Evolutionary conservation across 805 yeast species (phyloP), one percentile per base, ranked within the genome.

Genomic region (Candida corydali): DNA sequence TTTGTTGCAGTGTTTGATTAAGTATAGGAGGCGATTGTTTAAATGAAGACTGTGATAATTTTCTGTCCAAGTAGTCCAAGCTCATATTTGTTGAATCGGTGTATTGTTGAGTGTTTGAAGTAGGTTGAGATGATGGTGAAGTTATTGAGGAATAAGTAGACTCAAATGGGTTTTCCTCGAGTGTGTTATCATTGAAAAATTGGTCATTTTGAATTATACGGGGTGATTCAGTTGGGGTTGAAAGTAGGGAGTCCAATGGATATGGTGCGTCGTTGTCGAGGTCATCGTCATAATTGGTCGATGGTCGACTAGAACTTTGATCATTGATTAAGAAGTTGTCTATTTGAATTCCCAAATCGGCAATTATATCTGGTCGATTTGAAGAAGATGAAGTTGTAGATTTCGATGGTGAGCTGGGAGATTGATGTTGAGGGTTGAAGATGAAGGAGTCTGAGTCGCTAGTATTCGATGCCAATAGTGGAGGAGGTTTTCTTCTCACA

Each of bases 341-440:
- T 24, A 57, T 52, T 34, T 56, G 59, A 11, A 36, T 34, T 23
- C 55, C 57, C 17, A 57, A 36, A 15, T 51, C 39, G 6, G 44
- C 55, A 18, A 56, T 55, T 23, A 57, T 44, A 39, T 57, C 59
- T 25, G 43, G 38, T 22, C 8, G 18, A 14, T 22, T 3, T 31
- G 51, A 32, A 12, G 42, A 38, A 8, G 24, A 28, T 23, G 35
- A 20, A 15, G 28, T 34, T n/a, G 7, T 24, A 15, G 22, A 22
- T 12, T 29, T 36, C 16, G 16, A 19, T 16, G 33, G 23, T 15
- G 22, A 7, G 15, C 6, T 10, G 5, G 27, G 8, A 26, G 3
- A 29, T 17, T 25, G n/a, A 16, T 17, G 4, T 16, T 2, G 2
- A 18, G 16, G 10, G 16, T 34, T 26, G 25, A 24, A 22, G 10